Base-by-base conservation (phyloP, 2,329 filamentous ascomycete genomes). In the Colletotrichum incanum region DNA sequence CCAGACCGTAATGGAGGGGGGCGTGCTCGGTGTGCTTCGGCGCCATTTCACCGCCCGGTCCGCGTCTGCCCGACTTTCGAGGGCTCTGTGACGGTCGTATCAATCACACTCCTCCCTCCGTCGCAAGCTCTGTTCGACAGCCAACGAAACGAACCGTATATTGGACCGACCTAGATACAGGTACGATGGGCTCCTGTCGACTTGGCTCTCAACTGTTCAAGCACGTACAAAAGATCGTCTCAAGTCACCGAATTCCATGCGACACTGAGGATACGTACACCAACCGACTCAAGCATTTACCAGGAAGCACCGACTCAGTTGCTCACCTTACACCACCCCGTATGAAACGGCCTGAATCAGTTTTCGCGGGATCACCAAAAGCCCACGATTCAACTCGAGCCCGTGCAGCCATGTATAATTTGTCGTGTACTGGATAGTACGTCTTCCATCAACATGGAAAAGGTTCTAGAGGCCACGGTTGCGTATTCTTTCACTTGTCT, bases 291-390 rank as follows among this genome's bases (percentile, higher is more conserved):
- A 50, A 58, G 58, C 64, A 71, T 58, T 58, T 23, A 23, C 52
- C 59, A 52, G 55, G 20, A 34, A 26, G 50, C 26, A 31, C 49
- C 65, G 59, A 68, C 65, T 68, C 49, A 68, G 52, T 56, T 50
- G 43, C 41, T 37, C 58, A 63, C 58, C 65, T 54, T 54, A 45
- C 45, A 70, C 62, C 67, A 66, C 23, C 37, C 52, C 65, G 39
- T 69, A 47, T 69, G 69, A 72, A 72, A 72, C 65, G 52, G 69
- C 59, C 43, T 72, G 69, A 69, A 72, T 72, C 69, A 64, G 69
- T 64, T 47, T 31, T 18, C 50, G 64, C 43, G 49, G 65, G 68
- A 68, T 68, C 64, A 47, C 41, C 56, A 45, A 50, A 26, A 52
- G 39, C 49, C 37, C 56, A 43, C 58, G 47, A 54, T 45, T 59